A percentile compares a stretch with the other conserved stretches of the same genome.
These are phyloP conservation scores for Penicillium bialowiezense DNA, from an alignment of 495 filamentous ascomycete species.

Conservation along the genomic window DNA sequence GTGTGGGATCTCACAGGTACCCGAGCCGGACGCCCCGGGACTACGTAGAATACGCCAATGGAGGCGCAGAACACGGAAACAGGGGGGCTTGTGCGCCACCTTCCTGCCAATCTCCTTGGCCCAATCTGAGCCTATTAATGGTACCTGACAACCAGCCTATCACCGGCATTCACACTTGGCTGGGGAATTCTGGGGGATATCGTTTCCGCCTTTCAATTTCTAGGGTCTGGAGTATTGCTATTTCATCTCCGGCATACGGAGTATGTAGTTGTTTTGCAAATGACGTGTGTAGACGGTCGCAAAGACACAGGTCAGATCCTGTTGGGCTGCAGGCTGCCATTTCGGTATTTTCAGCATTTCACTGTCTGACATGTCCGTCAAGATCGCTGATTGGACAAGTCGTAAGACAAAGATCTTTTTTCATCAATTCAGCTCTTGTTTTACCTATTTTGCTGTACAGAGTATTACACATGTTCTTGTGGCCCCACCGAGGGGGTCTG, in stretches of 20 bases:
- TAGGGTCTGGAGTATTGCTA: background rate
- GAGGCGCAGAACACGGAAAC: background rate
- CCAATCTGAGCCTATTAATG: background rate
- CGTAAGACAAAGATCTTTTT: background rate
- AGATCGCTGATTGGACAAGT: background rate
- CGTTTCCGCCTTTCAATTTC: background rate
- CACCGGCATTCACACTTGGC: background rate
- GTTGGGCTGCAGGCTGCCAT: constrained; percentile 1
- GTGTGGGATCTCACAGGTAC: background rate
- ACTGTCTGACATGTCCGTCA: background rate
- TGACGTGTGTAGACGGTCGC: background rate
- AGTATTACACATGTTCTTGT: background rate
- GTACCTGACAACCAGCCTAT: constrained; percentile 2
- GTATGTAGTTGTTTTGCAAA: background rate
- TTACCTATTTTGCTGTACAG: background rate
- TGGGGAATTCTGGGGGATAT: background rate
- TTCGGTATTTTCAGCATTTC: background rate
- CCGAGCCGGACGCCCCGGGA: background rate
- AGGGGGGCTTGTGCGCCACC: constrained; percentile 1
- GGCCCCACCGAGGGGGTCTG: constrained; percentile 4
- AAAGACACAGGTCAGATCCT: constrained; percentile 2
- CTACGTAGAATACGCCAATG: background rate
- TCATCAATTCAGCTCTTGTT: background rate
- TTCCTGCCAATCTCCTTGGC: background rate
- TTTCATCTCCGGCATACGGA: background rate